Evolutionary conservation across 805 yeast genomes (phyloP), one percentile per base, ranked within the genome.

Genomic region (Huiozyma sinensis): DNA sequence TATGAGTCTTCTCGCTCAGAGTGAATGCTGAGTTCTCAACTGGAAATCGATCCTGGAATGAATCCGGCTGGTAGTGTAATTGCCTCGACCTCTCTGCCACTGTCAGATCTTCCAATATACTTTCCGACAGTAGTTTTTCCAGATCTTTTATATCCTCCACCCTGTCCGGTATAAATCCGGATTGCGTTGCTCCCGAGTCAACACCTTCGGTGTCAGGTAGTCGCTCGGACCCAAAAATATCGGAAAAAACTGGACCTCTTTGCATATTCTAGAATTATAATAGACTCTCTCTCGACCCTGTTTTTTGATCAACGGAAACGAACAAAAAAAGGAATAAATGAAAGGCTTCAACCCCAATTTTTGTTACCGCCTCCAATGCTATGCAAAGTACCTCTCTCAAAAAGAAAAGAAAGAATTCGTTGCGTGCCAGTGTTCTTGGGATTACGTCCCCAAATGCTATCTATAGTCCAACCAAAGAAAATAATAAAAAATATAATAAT

Each of bases 141-240:
- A 60, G 50, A 27, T 47, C 43, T 24, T 50, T 41, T 5, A 58
- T 55, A 31, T 50, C 50, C 36, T 56, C 60, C 8, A 60, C 50
- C 38, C 52, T 50, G 28, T 55, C 49, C 7, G 57, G 58, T 27
- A 51, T 13, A 13, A 33, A 11, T 11, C 29, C 13, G 24, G 12
- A 36, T 31, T 43, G 39, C 29, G 54, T 10, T 6, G 11, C 17
- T 11, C 33, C 9, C 11, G 39, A 31, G n/a, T 10, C 9, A 8
- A 31, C 33, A 11, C 11, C 9, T 31, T 9, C 33, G n/a, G 52
- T 47, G 41, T 57, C 56, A 9, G 48, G 51, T 30, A 52, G 51
- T 39, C 64, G 50, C 34, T 55, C 52, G 13, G 55, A 46, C 13
- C 62, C 64, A 42, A 58, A 60, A 1, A 58, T 54, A 29, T 60